Conservation (phyloP, 345 rosid species). For the Excoecaria cochinchinensis region DNA sequence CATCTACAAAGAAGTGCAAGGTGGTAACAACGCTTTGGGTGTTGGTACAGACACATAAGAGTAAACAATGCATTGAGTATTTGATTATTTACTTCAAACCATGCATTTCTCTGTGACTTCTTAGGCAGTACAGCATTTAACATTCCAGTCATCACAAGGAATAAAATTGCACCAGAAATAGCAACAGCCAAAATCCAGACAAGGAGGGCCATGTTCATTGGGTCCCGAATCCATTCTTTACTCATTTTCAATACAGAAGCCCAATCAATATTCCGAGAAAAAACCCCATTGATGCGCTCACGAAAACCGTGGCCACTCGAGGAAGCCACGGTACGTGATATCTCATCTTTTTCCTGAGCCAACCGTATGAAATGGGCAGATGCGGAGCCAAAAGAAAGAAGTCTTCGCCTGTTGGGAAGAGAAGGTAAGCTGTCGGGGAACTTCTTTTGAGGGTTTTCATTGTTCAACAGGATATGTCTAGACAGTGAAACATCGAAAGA, state of each 20-base stretch:
- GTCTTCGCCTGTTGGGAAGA: constrained; percentile 37
- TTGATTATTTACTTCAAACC: constrained; percentile 96
- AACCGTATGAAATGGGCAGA: constrained; percentile 62
- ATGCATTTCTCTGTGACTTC: constrained; percentile 67
- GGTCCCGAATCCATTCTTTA: constrained; percentile 72
- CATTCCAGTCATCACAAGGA: constrained; percentile 98
- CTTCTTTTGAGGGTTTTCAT: constrained; percentile 33
- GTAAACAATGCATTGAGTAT: constrained; percentile 88
- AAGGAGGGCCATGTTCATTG: constrained; percentile 81
- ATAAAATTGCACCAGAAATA: constrained; percentile 86
- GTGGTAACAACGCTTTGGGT: constrained; percentile 85
- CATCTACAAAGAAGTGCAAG: constrained; percentile 80
- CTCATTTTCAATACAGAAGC: constrained; percentile 46
- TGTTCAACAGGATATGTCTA: constrained; percentile 39
- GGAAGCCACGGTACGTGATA: constrained; percentile 60
- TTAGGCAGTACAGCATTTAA: constrained; percentile 59
- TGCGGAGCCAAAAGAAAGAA: constrained; percentile 66
- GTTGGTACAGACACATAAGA: constrained; percentile 90
- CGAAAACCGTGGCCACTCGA: constrained; percentile 48
- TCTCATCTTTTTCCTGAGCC: constrained; percentile 60
- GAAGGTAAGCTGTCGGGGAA: constrained; percentile 21
- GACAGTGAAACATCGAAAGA: constrained; percentile 50
- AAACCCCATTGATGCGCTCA: constrained; percentile 55
- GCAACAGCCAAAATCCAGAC: constrained; percentile 72
- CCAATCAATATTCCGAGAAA: constrained; percentile 70